Evolutionary conservation across 129 eudicot genomes (phyloP), one percentile per base, ranked within the genome.

Genomic region (Chrysanthemum seticuspe): DNA sequence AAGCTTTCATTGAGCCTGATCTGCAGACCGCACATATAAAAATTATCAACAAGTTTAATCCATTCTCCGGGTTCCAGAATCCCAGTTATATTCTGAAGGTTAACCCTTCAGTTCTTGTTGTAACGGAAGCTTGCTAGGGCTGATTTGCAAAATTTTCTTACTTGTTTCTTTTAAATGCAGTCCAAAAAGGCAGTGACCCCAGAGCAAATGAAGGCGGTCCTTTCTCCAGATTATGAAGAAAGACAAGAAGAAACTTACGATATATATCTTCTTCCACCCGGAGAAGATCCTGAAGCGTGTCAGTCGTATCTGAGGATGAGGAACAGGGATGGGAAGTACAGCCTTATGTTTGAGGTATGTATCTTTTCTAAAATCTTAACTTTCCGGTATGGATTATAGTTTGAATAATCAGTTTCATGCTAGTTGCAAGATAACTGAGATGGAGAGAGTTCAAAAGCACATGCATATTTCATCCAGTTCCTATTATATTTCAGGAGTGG

Each of bases 211-310:
- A 89, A 86, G 79, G 86, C 86, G 7, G 96, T 93, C 34, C 53
- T 93, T 53, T 76, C 88, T n/a, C 84, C 74, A 48, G 92, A 89
- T 2, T 75, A 79, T 75, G 68, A 65, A 67, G 98, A 93, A 86
- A 77, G 80, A 51, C 79, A 62, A 15, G 98, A 93, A 83, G 95
- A 93, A 83, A 89, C 98, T 67, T 93, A 93, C 78, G 98, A 93
- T 77, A 93, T 93, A 21, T 93, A 93, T 82, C 98, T 93, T 81
- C 88, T 93, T 54, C 98, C 98, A 18, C 98, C 98, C 7, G 96
- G 98, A 62, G 98, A 89, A 84, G 98, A 93, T 84, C 96, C 98
- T 48, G 98, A 93, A 77, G 95, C 90, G 27, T 93, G 98, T 70
- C 98, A 93, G 75, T 93, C 98, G 4, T 89, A 93, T 78, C 73